Percentiles rank a stretch among this genome's conserved stretches.
Conservation (phyloP, 768 basidiomycete species). For the Coprinopsis marcescibilis region DNA sequence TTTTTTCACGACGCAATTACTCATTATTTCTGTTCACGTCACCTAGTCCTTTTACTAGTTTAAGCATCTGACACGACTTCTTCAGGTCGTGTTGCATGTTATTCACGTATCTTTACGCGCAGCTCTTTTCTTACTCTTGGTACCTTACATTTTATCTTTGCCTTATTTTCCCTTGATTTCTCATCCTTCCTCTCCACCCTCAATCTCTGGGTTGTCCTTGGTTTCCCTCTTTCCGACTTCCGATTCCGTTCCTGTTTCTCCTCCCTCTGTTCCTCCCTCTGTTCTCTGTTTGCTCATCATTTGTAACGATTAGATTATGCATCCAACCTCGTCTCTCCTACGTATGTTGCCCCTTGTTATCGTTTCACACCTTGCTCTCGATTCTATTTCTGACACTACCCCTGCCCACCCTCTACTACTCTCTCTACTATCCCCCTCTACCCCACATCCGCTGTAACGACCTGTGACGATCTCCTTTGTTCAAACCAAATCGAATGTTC, state of each 20-base stretch:
- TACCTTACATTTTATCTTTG: conserved; percentile 11
- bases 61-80: conserved; percentile 1
- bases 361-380: conserved; percentile 24
- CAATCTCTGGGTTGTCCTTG: conserved; percentile 2
- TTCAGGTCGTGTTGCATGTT: conserved; percentile 8
- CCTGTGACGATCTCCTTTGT: neutral
- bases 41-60: conserved; percentile 10
- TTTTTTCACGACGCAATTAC: conserved; percentile 13
- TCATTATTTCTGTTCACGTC: conserved; percentile 15
- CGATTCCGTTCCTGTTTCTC: conserved; percentile 1
- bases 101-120: conserved; percentile 1
- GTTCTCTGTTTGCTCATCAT: conserved; percentile 22
- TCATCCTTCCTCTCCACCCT: conserved; percentile 15
- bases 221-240: conserved; percentile 1
- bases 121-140: neutral
- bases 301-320: conserved; percentile 75
- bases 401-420: neutral
- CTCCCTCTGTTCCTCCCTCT: conserved; percentile 6
- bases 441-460: neutral
- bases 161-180: conserved; percentile 7
- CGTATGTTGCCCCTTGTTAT: conserved; percentile 26
- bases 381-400: conserved; percentile 15
- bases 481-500: too few relatives aligned
- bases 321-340: conserved; percentile 29
- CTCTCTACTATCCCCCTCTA: neutral